phyloP scores from a whole-genome alignment of 306 rosid genomes.

The Trichosanthes cucumerina region DNA sequence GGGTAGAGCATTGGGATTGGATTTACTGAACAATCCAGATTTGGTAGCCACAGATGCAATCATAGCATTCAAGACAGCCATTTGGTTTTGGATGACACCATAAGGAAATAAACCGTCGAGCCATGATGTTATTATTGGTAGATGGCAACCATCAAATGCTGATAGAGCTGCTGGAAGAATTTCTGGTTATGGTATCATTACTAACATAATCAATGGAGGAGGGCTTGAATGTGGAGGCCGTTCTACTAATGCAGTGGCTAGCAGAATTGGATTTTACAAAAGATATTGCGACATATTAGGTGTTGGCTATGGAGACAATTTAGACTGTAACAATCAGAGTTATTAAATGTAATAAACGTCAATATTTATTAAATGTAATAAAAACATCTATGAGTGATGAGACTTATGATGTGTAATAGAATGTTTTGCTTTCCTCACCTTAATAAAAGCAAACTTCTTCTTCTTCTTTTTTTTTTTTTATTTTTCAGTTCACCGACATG shows the following conservation, averaged over 20 bases:
- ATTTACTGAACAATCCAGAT: slow-evolving; percentile 43
- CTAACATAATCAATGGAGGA: slow-evolving; percentile 74
- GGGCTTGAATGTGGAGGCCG: slow-evolving; percentile 52
- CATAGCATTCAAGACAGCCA: slow-evolving; percentile 43
- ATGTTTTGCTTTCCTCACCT: too few species aligned
- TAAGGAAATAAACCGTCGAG: slow-evolving; percentile 56
- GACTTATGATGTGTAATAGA: too few species aligned
- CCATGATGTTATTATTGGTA: slow-evolving; percentile 40
- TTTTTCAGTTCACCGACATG: too few species aligned
- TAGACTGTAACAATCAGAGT: slow-evolving; percentile 30
- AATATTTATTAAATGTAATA: too few species aligned
- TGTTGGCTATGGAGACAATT: slow-evolving; percentile 16
- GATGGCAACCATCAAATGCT: slow-evolving; percentile 28
- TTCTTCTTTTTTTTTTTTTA: too few species aligned
- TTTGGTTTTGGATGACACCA: slow-evolving; percentile 75
- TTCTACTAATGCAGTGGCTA: slow-evolving; percentile 7
- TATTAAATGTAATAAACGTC: too few species aligned
- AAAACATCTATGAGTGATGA: too few species aligned
- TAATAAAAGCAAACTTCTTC: too few species aligned
- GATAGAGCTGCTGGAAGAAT: slow-evolving; percentile 31
- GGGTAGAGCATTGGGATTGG: slow-evolving; percentile 30
- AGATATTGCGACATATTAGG: slow-evolving; percentile 25
- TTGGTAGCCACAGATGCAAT: slow-evolving; percentile 37
- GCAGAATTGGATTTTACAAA: slow-evolving; percentile 41
- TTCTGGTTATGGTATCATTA: slow-evolving; percentile 36